These are phyloP conservation scores for Arthrobotrys megalospora DNA, from an alignment of 2,329 filamentous ascomycete genomes.

Conservation along the genomic window DNA sequence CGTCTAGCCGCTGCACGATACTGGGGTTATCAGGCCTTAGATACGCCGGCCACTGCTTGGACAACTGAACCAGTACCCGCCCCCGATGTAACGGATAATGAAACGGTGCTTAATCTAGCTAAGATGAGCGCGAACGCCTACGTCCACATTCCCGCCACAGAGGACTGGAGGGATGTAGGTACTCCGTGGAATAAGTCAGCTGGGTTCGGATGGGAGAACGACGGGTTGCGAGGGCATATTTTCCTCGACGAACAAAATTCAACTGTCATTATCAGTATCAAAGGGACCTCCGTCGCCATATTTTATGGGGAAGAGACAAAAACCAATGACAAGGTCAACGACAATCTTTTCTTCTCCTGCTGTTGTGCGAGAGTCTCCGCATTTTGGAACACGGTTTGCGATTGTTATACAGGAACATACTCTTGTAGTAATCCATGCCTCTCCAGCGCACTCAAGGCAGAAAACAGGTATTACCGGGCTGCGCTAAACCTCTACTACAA, in stretches of 20 bases:
- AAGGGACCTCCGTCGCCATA: slow-evolving; percentile 89
- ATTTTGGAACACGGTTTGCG: slow-evolving; percentile 87
- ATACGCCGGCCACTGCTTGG: slow-evolving; percentile 77
- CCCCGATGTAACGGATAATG: slow-evolving; percentile 87
- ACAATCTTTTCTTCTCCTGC: slow-evolving; percentile 98
- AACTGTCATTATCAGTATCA: slow-evolving; percentile 91
- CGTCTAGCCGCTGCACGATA: slow-evolving; percentile 81
- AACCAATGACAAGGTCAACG: slow-evolving; percentile 96
- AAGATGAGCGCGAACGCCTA: slow-evolving; percentile 93
- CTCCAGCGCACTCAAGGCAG: slow-evolving; percentile 79
- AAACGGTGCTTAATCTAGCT: slow-evolving; percentile 86
- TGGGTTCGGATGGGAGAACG: slow-evolving; percentile 92
- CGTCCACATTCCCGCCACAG: slow-evolving; percentile 78
- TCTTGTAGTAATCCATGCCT: slow-evolving; percentile 95
- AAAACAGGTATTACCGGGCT: slow-evolving; percentile 92
- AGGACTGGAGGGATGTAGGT: slow-evolving; percentile 87
- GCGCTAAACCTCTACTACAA: slow-evolving; percentile 92
- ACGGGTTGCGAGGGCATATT: slow-evolving; percentile 91
- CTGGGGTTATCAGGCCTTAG: slow-evolving; percentile 77
- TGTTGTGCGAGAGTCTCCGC: slow-evolving; percentile 79
- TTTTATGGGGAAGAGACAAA: slow-evolving; percentile 98
- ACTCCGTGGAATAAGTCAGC: slow-evolving; percentile 85
- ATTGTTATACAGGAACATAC: slow-evolving; percentile 89
- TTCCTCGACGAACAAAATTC: slow-evolving; percentile 88
- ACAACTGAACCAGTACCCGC: slow-evolving; percentile 82